A percentile compares a stretch with the other conserved stretches of the same genome.
Evolutionary conservation across 2,329 filamentous ascomycete genomes (phyloP).

Genomic region (Microdochium bolleyi): DNA sequence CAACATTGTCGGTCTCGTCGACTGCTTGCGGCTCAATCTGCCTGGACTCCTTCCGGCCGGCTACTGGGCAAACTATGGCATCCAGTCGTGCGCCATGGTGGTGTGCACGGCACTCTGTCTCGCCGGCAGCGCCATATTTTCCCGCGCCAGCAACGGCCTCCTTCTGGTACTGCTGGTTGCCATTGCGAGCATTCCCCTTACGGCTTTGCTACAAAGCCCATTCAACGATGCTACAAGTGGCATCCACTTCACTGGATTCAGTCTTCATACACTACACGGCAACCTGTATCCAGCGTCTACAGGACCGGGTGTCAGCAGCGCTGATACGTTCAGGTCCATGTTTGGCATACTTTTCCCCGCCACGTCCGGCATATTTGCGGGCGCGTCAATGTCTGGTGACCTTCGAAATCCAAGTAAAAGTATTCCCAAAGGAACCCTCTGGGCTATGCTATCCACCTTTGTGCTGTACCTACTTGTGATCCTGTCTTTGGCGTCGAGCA

Average conservation of each 20-base stretch:
- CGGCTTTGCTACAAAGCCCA: conserved; percentile 59
- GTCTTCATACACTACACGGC: conserved; percentile 57
- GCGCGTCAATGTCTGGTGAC: conserved; percentile 87
- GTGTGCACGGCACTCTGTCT: conserved; percentile 70
- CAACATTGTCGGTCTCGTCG: conserved; percentile 79
- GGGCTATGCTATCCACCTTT: conserved; percentile 70
- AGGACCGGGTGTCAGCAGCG: conserved; percentile 23
- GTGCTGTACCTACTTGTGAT: conserved; percentile 69
- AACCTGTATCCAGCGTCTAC: conserved; percentile 66
- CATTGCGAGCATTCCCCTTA: conserved; percentile 75
- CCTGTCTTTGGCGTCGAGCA: conserved; percentile 68
- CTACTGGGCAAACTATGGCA: conserved; percentile 71
- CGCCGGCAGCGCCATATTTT: conserved; percentile 72
- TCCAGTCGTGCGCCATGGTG: conserved; percentile 63
- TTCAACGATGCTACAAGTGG: conserved; percentile 56
- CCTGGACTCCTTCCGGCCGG: conserved; percentile 58
- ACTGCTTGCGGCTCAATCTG: conserved; percentile 73
- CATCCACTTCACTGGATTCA: conserved; percentile 74
- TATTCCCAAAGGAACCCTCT: conserved; percentile 78
- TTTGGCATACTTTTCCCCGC: conserved; percentile 81
- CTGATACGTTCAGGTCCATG: conserved; percentile 68
- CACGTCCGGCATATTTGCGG: conserved; percentile 53
- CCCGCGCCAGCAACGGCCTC: conserved; percentile 70
- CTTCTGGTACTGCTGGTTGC: conserved; percentile 63
- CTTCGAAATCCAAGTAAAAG: conserved; percentile 74